Evolutionary conservation across 2,329 filamentous ascomycete genomes (phyloP), one percentile per base, ranked within the genome.

Genomic region (Polytolypa hystricis): DNA sequence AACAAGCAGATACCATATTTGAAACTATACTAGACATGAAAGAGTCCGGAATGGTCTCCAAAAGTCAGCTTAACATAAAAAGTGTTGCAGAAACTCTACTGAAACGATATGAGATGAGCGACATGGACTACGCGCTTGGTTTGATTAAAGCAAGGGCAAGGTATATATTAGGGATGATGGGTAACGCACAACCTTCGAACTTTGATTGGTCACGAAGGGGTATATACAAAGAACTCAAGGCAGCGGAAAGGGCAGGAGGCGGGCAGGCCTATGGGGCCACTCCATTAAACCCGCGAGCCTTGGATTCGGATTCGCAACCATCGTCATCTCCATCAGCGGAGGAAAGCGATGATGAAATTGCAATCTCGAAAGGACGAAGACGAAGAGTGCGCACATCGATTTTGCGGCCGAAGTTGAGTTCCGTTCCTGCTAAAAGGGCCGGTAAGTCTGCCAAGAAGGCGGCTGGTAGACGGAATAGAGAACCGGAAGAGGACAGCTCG

Each of bases 121-220:
- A 45, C 27, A 38, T 45, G 9, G 56, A 61, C 16, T 55, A 62
- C 44, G 58, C 59, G 11, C 47, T 46, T 9, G 51, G 60, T 32
- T 50, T 64, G 9, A 52, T 64, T 18, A 40, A 51, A 1, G 53
- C 54, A 14, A 53, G 56, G 36, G 57, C 59, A 3, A 41, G 34
- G 2, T 36, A 43, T 10, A 47, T 64, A 4, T 38, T 62, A 5
- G 53, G 57, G 29, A 46, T 53, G 36, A 55, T 64, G 51, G 55
- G 62, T 14, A 52, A 57, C 32, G 56, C 57, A 7, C 58, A 57
- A 25, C 50, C 47, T 5, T 42, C 54, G 4, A 50, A 47, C 8
- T 57, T 60, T 33, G 56, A 57, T 42, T 64, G 61, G 61, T 53
- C 57, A 27, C 57, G 54, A 39, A 63, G 61, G 42, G 58, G 52